A percentile compares a stretch with the other conserved stretches of the same genome.
These are phyloP conservation scores for Phytophthora capsici DNA, from an alignment of 352 stramenopile genomes.

Conservation along the genomic window DNA sequence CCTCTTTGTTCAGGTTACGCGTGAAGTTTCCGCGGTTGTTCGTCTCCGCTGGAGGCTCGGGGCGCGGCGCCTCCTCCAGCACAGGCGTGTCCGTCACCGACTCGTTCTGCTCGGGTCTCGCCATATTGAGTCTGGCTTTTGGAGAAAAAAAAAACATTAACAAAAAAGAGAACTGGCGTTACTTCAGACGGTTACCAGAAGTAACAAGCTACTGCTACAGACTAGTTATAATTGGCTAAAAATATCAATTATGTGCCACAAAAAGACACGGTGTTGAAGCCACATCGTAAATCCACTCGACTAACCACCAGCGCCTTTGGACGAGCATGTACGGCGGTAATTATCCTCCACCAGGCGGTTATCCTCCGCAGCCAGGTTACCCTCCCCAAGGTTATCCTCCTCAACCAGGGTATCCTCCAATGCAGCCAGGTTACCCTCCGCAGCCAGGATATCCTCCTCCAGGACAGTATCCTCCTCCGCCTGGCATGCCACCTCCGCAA, in stretches of 20 bases:
- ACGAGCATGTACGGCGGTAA: conserved; percentile 39
- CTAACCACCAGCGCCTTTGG: conserved; percentile 5
- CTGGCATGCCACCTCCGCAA: conserved; percentile 37
- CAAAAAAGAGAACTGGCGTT: conserved; percentile 21
- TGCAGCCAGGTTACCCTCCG: conserved; percentile 26
- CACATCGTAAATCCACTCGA: conserved; percentile 21
- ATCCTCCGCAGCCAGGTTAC: conserved; percentile 25
- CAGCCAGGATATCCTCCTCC: conserved; percentile 48
- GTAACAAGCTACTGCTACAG: no score
- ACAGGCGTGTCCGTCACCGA: conserved; percentile 60
- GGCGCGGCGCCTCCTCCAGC: conserved; percentile 50
- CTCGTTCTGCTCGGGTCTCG: conserved; percentile 29
- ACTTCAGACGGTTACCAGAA: not conserved
- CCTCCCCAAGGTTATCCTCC: conserved; percentile 34
- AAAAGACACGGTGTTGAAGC: conserved; percentile 40
- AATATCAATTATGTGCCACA: not conserved
- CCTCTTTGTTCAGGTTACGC: conserved; percentile 84
- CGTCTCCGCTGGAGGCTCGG: conserved; percentile 25
- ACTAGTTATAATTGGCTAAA: no score
- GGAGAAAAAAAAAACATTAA: no score
- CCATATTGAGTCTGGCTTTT: conserved; percentile 26
- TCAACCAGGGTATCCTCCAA: not conserved
- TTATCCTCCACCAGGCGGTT: conserved; percentile 6
- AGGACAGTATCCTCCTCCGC: conserved; percentile 32
- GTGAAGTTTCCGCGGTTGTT: conserved; percentile 91